Base-by-base conservation (phyloP, 345 rosid genomes). In the Pelargonium nanum region DNA sequence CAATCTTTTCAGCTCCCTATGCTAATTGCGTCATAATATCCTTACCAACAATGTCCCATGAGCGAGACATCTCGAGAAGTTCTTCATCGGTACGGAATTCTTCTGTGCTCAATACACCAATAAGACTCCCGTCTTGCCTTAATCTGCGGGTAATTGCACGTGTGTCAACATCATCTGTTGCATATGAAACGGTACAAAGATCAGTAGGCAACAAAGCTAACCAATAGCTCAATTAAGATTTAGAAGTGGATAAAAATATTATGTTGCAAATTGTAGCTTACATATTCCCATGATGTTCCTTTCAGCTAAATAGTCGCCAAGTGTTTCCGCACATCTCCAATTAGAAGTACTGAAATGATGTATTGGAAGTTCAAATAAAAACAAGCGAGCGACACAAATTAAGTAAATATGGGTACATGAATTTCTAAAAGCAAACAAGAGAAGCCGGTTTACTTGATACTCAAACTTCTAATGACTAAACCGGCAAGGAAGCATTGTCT, bases 261-360 rank as follows among this genome's bases (percentile, higher is more conserved):
- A n/a, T n/a, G n/a, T n/a, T n/a, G n/a, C n/a, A 40, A 40, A 19
- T 17, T 16, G 24, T 24, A 9, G 45, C 90, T 75, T 74, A 84
- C 88, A 86, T 72, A 86, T 91, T 67, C 97, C 99, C 95, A 94
- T 90, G 70, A 90, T 77, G 59, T 90, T 85, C 72, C 97, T 88
- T 68, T 90, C 88, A 8, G 82, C 75, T 67, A 94, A 76, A 73
- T 94, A 94, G 68, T 90, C 89, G 24, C 81, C 87, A 62, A 90
- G 87, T 53, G 83, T 66, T 71, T 90, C 71, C 0, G 83, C 75
- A 78, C 91, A 85, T 77, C 99, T 79, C 96, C 96, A 88, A 77
- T 86, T 88, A 56, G 99, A 94, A 53, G 95, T 88, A 62, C 97
- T 90, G 82, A 50, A 72, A 40, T 9, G 24, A 53, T 40, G 19